Conservation (phyloP, 495 filamentous ascomycete genomes). For the Penicillium canariense region DNA sequence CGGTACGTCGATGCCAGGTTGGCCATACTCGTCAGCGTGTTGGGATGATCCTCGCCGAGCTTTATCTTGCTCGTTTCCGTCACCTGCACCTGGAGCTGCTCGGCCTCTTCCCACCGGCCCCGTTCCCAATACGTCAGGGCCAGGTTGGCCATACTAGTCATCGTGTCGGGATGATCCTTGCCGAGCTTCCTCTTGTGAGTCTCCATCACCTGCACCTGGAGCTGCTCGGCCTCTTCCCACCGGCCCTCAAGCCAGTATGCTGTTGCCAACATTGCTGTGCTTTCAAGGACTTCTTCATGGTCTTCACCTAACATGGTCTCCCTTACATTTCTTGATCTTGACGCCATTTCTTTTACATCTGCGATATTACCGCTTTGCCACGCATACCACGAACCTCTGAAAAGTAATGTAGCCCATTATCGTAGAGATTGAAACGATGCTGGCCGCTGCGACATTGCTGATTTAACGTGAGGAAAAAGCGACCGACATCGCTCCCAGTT, state of each 20-base stretch:
- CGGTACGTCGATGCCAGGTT: constrained; percentile 7
- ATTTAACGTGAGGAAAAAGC: constrained; percentile 7
- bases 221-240: constrained; percentile 28
- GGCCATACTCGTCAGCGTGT: constrained; percentile 12
- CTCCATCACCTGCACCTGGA: constrained; percentile 21
- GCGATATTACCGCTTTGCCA: not conserved
- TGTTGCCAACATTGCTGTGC: constrained; percentile 20
- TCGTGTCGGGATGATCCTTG: constrained; percentile 35
- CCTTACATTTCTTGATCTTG: not conserved
- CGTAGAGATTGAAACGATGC: not conserved
- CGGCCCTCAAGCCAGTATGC: constrained; percentile 23
- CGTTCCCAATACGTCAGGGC: constrained; percentile 22
- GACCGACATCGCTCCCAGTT: constrained; percentile 6
- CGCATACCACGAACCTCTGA: constrained; percentile 1
- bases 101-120: constrained; percentile 26
- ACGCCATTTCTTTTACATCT: not conserved
- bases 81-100: constrained; percentile 18
- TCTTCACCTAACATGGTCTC: constrained; percentile 11
- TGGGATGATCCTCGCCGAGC: constrained; percentile 35
- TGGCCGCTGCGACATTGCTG: constrained; percentile 5
- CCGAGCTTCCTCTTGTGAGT: constrained; percentile 25
- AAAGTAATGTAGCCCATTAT: constrained; percentile 7
- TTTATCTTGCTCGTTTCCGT: constrained; percentile 15
- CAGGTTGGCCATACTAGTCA: constrained; percentile 22
- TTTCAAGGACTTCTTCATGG: constrained; percentile 13